These are phyloP conservation scores for Mucor racemosus DNA, from an alignment of 371 early-diverging fungal genomes.

Conservation along the genomic window DNA sequence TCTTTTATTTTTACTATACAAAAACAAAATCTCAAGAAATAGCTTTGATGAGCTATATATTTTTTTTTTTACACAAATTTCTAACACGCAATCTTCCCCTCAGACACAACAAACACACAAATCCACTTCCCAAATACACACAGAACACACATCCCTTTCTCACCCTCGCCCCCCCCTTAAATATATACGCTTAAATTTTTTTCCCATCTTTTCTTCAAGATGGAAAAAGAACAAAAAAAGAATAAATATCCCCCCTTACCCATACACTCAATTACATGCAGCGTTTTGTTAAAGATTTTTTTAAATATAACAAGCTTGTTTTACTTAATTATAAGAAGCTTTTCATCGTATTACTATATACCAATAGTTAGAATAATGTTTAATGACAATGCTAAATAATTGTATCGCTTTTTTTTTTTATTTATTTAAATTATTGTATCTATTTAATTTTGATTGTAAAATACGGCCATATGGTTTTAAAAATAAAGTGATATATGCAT, in stretches of 20 bases:
- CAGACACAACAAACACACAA: neutral
- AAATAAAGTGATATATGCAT: too few relatives aligned
- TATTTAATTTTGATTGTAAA: too few relatives aligned
- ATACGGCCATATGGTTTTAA: too few relatives aligned
- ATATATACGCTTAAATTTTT: neutral
- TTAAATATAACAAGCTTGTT: too few relatives aligned
- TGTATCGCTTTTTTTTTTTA: too few relatives aligned
- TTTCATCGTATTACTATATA: too few relatives aligned
- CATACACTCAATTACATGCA: neutral
- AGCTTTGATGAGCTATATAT: neutral
- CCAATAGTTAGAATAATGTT: too few relatives aligned
- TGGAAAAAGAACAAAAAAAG: neutral
- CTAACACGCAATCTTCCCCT: neutral
- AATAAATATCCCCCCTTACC: slow-evolving; percentile 4
- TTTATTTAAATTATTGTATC: too few relatives aligned
- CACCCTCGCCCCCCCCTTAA: neutral
- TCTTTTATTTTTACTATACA: slow-evolving; percentile 4
- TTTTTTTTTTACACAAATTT: neutral
- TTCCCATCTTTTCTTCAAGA: neutral
- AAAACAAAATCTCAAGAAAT: neutral
- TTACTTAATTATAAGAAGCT: too few relatives aligned
- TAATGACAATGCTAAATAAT: too few relatives aligned
- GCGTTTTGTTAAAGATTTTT: neutral
- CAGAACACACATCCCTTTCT: neutral
- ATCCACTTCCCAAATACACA: neutral